Conservation (phyloP, 2,329 filamentous ascomycete genomes). For the Drechslera avenae region DNA sequence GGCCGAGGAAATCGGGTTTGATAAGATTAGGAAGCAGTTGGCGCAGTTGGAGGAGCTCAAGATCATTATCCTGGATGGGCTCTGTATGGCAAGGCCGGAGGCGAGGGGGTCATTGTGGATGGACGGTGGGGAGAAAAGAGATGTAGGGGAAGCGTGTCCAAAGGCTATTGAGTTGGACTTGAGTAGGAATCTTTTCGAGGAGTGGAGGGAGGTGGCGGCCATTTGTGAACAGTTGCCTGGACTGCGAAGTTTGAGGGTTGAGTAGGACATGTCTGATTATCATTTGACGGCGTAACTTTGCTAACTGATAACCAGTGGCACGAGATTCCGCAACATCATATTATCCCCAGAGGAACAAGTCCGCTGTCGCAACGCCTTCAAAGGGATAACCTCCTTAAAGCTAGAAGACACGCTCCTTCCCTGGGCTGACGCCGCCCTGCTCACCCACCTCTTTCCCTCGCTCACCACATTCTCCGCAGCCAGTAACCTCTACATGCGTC, state of each 20-base stretch:
- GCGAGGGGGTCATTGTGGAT: slow-evolving; percentile 31
- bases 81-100: slow-evolving; percentile 60
- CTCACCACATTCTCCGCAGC: slow-evolving; percentile 58
- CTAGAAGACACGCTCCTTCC: slow-evolving; percentile 56
- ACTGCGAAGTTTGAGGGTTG: slow-evolving; percentile 70
- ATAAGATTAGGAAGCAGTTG: slow-evolving; percentile 83
- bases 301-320: slow-evolving; percentile 62
- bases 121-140: slow-evolving; percentile 32
- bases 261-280: slow-evolving; percentile 58
- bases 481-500: slow-evolving; percentile 46
- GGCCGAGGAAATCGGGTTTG: slow-evolving; percentile 92
- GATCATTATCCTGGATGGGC: slow-evolving; percentile 80
- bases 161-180: slow-evolving; percentile 77
- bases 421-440: slow-evolving; percentile 47
- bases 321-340: slow-evolving; percentile 62
- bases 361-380: slow-evolving; percentile 37
- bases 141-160: slow-evolving; percentile 63
- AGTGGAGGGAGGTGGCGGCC: slow-evolving; percentile 67
- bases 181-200: slow-evolving; percentile 79
- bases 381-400: slow-evolving; percentile 51
- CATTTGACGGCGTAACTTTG: slow-evolving; percentile 2
- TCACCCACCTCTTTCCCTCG: slow-evolving; percentile 59
- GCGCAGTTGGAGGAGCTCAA: slow-evolving; percentile 77
- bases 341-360: slow-evolving; percentile 30
- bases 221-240: slow-evolving; percentile 74